Conservation (phyloP, 1,284 basidiomycete species). For the Chalciporus sp. region DNA sequence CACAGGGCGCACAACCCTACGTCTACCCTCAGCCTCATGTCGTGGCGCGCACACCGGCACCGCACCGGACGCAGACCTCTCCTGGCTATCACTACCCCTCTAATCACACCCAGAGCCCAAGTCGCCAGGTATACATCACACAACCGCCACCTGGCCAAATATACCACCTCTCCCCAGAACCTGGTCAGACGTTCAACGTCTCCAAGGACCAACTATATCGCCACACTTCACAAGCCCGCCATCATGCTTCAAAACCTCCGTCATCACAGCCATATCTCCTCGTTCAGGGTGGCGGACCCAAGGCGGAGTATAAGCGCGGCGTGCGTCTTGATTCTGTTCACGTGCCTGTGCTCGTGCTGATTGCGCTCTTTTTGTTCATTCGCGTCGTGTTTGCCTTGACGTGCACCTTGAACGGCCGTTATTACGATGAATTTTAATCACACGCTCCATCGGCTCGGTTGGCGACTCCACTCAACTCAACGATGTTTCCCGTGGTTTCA, state of each 20-base stretch:
- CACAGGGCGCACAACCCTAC: constrained; percentile 21
- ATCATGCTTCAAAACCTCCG: constrained; percentile 23
- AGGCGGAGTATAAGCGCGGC: constrained; percentile 35
- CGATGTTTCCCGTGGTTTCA: background rate
- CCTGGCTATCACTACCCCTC: constrained; percentile 24
- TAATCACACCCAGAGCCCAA: constrained; percentile 14
- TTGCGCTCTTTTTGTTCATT: constrained; percentile 5
- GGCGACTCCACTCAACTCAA: background rate
- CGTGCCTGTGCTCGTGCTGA: constrained; percentile 19
- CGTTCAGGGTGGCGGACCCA: constrained; percentile 31
- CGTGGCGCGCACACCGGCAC: constrained; percentile 15
- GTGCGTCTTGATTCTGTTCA: constrained; percentile 25
- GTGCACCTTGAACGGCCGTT: background rate
- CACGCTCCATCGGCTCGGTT: constrained; percentile 1
- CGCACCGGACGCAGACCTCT: constrained; percentile 23
- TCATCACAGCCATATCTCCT: constrained; percentile 30
- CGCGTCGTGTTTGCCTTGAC: constrained; percentile 2
- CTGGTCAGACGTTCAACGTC: constrained; percentile 12
- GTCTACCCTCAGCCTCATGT: constrained; percentile 20
- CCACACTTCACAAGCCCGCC: constrained; percentile 24
- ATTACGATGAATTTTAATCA: constrained; percentile 8
- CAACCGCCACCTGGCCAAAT: constrained; percentile 36
- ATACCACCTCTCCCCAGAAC: constrained; percentile 16
- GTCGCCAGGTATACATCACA: constrained; percentile 19
- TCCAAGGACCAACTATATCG: constrained; percentile 25